A percentile compares a stretch with the other conserved stretches of the same genome.
These are phyloP conservation scores for Amphicarpaea edgeworthii DNA, from an alignment of 306 rosid species.

Conservation along the genomic window DNA sequence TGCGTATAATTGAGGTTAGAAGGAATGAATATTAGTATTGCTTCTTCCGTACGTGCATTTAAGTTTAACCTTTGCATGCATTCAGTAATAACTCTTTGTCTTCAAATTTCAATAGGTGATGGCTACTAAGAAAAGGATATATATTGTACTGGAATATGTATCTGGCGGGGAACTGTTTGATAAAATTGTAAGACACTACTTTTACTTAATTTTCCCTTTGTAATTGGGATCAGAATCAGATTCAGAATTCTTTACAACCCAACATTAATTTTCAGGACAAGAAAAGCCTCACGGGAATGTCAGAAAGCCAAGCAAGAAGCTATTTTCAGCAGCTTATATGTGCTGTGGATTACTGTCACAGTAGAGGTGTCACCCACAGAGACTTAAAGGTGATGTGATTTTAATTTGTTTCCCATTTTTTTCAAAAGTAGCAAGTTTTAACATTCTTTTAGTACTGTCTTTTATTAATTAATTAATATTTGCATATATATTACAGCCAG, in stretches of 20 bases:
- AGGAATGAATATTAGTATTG: background rate
- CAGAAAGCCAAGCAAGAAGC: slow-evolving; percentile 76
- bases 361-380: slow-evolving; percentile 77
- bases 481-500: slow-evolving; percentile 60
- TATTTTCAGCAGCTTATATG: slow-evolving; percentile 83
- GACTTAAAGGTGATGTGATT: slow-evolving; percentile 62
- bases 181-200: slow-evolving; percentile 74
- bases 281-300: background rate
- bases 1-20: slow-evolving; percentile 28
- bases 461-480: slow-evolving; percentile 28
- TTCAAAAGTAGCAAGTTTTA: no score
- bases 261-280: background rate
- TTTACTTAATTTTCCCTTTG: background rate
- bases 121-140: slow-evolving; percentile 12
- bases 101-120: slow-evolving; percentile 52
- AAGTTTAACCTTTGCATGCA: background rate
- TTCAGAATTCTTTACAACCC: background rate
- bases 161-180: slow-evolving; percentile 76
- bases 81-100: background rate
- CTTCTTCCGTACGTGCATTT: background rate
- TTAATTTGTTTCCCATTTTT: background rate
- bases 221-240: background rate
- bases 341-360: slow-evolving; percentile 82
- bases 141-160: slow-evolving; percentile 42
- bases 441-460: slow-evolving; percentile 17